phyloP scores from a whole-genome alignment of 108 stramenopile genomes.

The Aureococcus anophagefferens region DNA sequence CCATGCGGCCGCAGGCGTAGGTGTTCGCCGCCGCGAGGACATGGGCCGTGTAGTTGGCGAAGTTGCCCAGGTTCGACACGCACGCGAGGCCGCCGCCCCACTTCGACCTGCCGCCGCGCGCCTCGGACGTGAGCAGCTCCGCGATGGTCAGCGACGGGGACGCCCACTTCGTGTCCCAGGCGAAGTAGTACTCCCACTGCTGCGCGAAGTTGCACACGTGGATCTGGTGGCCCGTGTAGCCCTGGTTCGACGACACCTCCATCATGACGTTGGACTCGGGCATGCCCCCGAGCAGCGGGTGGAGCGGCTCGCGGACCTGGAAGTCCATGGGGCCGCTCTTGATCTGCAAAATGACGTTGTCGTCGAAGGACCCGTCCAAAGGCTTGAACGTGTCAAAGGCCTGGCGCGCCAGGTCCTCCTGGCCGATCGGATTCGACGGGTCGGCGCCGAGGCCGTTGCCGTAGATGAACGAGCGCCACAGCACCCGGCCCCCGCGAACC shows the following conservation, averaged over 20 bases:
- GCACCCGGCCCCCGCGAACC: no score
- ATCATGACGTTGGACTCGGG: background rate
- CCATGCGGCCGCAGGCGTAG: no score
- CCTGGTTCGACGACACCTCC: background rate
- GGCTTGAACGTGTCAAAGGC: background rate
- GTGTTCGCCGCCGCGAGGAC: no score
- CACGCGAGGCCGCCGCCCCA: no score
- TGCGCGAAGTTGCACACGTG: background rate
- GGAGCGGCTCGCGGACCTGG: background rate
- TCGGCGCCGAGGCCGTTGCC: background rate
- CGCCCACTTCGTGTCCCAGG: background rate
- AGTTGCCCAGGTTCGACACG: no score
- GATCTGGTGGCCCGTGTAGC: background rate
- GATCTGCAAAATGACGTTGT: background rate
- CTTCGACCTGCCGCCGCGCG: no score
- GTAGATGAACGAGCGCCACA: background rate
- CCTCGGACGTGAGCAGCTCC: no score
- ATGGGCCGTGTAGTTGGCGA: no score
- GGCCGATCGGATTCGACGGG: no score
- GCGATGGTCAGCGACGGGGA: no score
- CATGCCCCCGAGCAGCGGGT: background rate
- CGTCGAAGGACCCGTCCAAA: background rate
- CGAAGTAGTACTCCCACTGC: background rate
- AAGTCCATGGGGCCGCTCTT: background rate
- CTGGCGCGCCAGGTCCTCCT: background rate